A percentile compares a stretch with the other conserved stretches of the same genome.
Evolutionary conservation across 2,329 filamentous ascomycete species (phyloP).

Genomic region (Grosmannia huntii): DNA sequence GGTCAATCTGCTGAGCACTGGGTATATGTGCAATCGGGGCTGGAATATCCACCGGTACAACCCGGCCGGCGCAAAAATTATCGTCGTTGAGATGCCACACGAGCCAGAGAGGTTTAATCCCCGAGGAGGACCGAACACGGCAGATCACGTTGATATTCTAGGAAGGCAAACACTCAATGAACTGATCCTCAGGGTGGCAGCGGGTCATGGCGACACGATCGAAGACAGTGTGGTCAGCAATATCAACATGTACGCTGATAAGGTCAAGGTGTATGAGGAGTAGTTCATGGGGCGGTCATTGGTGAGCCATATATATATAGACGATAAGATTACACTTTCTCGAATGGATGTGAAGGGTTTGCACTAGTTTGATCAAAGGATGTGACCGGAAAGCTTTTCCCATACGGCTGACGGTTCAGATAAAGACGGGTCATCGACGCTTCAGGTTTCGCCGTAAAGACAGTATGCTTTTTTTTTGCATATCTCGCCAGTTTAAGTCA

Average conservation of each 20-base stretch:
- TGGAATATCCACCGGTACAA: constrained; percentile 95
- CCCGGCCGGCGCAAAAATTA: constrained; percentile 68
- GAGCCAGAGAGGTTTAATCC: constrained; percentile 89
- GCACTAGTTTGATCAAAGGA: neutral
- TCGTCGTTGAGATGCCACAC: constrained; percentile 89
- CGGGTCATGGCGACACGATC: constrained; percentile 71
- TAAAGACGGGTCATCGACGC: no score
- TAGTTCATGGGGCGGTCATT: constrained; percentile 2
- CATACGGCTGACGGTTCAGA: no score
- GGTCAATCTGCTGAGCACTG: constrained; percentile 79
- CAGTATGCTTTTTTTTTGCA: no score
- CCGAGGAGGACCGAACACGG: constrained; percentile 55
- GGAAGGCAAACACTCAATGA: constrained; percentile 84
- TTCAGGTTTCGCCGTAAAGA: no score
- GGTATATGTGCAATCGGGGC: constrained; percentile 94
- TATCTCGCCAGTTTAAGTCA: no score
- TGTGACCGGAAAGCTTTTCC: neutral
- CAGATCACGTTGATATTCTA: constrained; percentile 93
- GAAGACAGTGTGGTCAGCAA: constrained; percentile 66
- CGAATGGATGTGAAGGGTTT: neutral
- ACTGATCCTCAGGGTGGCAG: constrained; percentile 72
- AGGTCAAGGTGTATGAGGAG: constrained; percentile 70
- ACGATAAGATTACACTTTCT: neutral
- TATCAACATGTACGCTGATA: constrained; percentile 70
- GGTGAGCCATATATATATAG: neutral